phyloP scores from a whole-genome alignment of 495 filamentous ascomycete genomes.

The Aspergillus homomorphus region DNA sequence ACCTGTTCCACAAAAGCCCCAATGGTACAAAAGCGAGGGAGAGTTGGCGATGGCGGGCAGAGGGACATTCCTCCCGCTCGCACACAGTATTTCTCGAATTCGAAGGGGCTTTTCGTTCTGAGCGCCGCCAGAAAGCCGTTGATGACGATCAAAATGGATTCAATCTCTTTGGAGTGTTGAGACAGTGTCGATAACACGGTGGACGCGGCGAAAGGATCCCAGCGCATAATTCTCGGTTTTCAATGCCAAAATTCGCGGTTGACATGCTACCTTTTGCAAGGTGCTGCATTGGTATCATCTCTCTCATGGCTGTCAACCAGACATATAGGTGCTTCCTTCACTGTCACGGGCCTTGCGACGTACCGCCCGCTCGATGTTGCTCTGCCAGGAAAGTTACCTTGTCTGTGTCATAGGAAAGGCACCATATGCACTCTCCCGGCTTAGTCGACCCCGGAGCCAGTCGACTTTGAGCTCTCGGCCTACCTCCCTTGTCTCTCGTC shows the following conservation, averaged over 20 bases:
- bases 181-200: neutral
- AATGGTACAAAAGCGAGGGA: constrained; percentile 41
- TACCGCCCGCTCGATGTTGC: neutral
- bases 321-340: neutral
- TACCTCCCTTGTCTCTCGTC: neutral
- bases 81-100: constrained; percentile 40
- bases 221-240: neutral
- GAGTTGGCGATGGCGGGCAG: constrained; percentile 29
- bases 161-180: constrained; percentile 20
- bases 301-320: neutral
- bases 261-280: neutral
- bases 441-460: neutral
- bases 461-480: neutral
- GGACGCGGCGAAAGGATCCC: neutral
- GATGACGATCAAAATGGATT: constrained; percentile 32
- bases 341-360: neutral
- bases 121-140: constrained; percentile 36
- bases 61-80: constrained; percentile 40
- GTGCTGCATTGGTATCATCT: neutral
- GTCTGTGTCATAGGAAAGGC: neutral
- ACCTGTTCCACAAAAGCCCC: constrained; percentile 39
- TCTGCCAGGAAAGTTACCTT: neutral
- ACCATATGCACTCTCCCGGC: neutral
- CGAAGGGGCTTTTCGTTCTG: constrained; percentile 29
- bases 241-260: neutral